Percentiles rank a stretch among this genome's conserved stretches.
Conservation (phyloP, 2,329 filamentous ascomycete species). For the Xylariaceae sp. region DNA sequence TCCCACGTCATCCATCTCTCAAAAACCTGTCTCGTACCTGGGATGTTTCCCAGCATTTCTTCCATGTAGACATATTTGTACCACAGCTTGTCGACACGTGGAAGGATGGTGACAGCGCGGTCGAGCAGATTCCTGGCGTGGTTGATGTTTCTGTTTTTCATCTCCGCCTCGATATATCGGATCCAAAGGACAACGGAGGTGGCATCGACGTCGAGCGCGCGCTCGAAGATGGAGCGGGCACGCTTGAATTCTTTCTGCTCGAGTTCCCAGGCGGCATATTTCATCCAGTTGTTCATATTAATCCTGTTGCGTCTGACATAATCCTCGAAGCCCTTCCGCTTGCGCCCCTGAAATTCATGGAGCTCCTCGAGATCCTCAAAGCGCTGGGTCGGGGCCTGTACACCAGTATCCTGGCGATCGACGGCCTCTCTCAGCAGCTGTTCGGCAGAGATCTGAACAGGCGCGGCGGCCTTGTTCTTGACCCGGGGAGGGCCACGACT, state of each 20-base stretch:
- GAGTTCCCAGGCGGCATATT: slow-evolving; percentile 95
- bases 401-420: slow-evolving; percentile 83
- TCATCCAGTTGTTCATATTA: slow-evolving; percentile 98
- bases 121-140: slow-evolving; percentile 94
- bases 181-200: slow-evolving; percentile 88
- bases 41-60: slow-evolving; percentile 92
- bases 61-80: slow-evolving; percentile 99
- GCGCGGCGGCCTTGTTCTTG: slow-evolving; percentile 97
- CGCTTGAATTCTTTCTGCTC: slow-evolving; percentile 97
- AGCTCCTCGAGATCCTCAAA: slow-evolving; percentile 97
- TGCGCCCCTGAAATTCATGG: slow-evolving; percentile 94
- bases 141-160: slow-evolving; percentile 94
- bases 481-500: slow-evolving; percentile 90
- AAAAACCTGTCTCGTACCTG: slow-evolving; percentile 89
- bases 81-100: slow-evolving; percentile 93
- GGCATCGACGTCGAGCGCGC: slow-evolving; percentile 86
- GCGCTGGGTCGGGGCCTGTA: slow-evolving; percentile 89
- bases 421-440: slow-evolving; percentile 96
- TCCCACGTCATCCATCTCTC: slow-evolving; percentile 99
- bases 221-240: slow-evolving; percentile 89
- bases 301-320: slow-evolving; percentile 93
- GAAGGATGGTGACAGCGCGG: slow-evolving; percentile 87
- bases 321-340: slow-evolving; percentile 95
- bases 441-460: slow-evolving; percentile 89
- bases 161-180: slow-evolving; percentile 91